Base-by-base conservation (phyloP, 2,329 filamentous ascomycete genomes). In the Tothia fuscella region DNA sequence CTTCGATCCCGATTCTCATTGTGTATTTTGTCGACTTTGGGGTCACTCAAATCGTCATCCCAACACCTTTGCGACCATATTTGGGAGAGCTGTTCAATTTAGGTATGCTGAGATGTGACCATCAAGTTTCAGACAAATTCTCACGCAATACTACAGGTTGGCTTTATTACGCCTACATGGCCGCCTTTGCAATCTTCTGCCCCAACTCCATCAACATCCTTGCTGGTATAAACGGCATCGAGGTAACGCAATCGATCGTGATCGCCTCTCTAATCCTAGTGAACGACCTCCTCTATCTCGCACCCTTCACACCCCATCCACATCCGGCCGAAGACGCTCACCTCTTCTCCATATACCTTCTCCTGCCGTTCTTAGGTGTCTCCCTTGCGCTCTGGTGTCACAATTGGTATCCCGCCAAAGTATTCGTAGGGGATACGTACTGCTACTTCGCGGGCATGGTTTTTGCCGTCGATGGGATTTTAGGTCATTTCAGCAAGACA, bases 401-500 rank as follows among this genome's bases (percentile, higher is more conserved):
- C 67, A 98, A 98, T 63, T 93, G 87, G 84, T 98, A 87, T 57
- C 91, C 91, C 0, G 86, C 89, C 19, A 80, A 78, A 53, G 91
- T 96, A 7, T 98, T 98, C 56, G 89, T 96, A 7, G 91, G 91
- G 43, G 91, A 98, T 62, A 98, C 91, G 3, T 98, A 96, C 71
- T 98, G 91, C 72, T 98, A 98, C 66, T 95, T 98, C 61, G 91
- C 91, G 1, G 91, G 91, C 50, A 98, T 98, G 87, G 84, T 96
- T 29, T 98, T 98, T 58, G 91, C 89, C 41, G 88, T 95, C 33
- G 91, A 96, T 49, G 87, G 86, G 48, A 96, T 98, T 55, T 72
- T 95, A 40, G 91, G 91, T 19, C 91, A 98, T 66, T 98, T 98
- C 66, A 93, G 84, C 67, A 98, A 98, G 66, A 98, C 91, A 1